phyloP scores from a whole-genome alignment of 495 filamentous ascomycete species.

The Podospora appendiculata region DNA sequence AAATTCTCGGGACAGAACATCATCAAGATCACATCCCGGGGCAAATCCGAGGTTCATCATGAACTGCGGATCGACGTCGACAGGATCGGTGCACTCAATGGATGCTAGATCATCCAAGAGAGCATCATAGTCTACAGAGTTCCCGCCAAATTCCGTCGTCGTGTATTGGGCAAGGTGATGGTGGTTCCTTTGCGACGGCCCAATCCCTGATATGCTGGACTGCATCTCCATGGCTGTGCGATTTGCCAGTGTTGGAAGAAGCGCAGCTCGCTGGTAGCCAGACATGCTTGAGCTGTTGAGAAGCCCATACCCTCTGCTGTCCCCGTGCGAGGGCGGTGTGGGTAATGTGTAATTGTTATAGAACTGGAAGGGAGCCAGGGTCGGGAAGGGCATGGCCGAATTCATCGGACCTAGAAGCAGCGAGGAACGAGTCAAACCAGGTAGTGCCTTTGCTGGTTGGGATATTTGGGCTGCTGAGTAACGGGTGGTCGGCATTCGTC shows the following conservation, averaged over 20 bases:
- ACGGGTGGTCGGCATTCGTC: background rate
- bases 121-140: conserved; percentile 42
- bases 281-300: background rate
- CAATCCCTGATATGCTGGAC: background rate
- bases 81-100: conserved; percentile 52
- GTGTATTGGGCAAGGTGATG: background rate
- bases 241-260: background rate
- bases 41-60: conserved; percentile 56
- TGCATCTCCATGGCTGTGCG: background rate
- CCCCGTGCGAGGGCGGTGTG: background rate
- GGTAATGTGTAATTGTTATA: background rate
- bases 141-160: background rate
- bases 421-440: background rate
- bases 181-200: too few species aligned
- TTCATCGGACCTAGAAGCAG: background rate
- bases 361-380: background rate
- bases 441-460: background rate
- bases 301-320: background rate
- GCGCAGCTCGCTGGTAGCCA: background rate
- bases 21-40: conserved; percentile 22
- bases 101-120: conserved; percentile 58
- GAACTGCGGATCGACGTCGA: conserved; percentile 27
- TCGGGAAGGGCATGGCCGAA: background rate
- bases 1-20: conserved; percentile 16
- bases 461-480: too few species aligned